These are phyloP conservation scores for Populus tremula DNA, from an alignment of 345 rosid genomes.

Conservation along the genomic window DNA sequence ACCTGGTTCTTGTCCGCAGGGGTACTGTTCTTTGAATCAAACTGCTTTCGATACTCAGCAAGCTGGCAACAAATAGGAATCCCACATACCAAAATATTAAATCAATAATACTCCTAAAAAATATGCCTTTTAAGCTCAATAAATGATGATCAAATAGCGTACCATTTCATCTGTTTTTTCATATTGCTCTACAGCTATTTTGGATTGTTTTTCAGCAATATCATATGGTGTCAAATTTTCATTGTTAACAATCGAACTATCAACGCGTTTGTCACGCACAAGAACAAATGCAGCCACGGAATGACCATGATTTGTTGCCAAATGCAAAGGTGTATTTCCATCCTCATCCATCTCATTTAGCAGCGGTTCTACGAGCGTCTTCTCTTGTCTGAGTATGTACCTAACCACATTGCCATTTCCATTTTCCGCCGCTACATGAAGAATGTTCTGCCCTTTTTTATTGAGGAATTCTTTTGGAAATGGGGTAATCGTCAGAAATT, in stretches of 20 bases:
- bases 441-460: not conserved
- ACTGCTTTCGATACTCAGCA: too few species aligned
- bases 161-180: not conserved
- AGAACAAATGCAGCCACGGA: not conserved
- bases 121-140: not conserved
- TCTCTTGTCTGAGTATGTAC: not conserved
- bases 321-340: too few species aligned
- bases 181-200: not conserved
- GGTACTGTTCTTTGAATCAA: not conserved
- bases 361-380: not conserved
- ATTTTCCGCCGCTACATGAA: not conserved
- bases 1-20: too few species aligned
- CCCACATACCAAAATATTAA: not conserved
- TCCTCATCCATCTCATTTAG: too few species aligned
- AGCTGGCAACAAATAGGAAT: not conserved
- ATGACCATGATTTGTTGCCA: too few species aligned
- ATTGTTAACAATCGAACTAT: not conserved
- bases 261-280: not conserved
- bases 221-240: not conserved
- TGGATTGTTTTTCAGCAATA: not conserved
- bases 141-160: not conserved
- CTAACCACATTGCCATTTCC: not conserved
- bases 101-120: not conserved
- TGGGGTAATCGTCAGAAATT: not conserved
- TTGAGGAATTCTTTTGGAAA: not conserved